Evolutionary conservation across 257 asterid genomes (phyloP).

Genomic region (Solanum okadae): DNA sequence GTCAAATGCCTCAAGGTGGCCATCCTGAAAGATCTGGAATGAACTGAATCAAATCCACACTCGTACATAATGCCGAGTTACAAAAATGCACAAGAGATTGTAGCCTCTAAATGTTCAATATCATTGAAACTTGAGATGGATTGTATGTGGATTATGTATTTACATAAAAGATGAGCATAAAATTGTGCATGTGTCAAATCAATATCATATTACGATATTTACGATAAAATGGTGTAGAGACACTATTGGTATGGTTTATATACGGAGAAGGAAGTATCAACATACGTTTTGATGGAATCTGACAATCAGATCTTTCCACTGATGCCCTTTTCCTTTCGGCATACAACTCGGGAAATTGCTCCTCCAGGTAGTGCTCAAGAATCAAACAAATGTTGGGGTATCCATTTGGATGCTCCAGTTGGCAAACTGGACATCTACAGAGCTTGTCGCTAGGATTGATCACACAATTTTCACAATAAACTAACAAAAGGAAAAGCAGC

Average conservation of each 20-base stretch:
- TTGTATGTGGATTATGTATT: neutral
- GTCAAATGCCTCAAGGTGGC: neutral
- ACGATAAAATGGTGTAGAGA: neutral
- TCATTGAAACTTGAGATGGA: neutral
- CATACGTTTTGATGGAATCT: constrained; percentile 32
- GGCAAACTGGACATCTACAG: constrained; percentile 52
- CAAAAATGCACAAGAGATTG: neutral
- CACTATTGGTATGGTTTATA: neutral
- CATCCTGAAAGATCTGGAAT: neutral
- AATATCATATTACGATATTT: neutral
- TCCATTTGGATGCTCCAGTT: constrained; percentile 50
- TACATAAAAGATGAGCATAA: neutral
- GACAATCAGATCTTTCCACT: neutral
- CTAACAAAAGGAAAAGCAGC: constrained; percentile 28
- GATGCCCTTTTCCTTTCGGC: constrained; percentile 31
- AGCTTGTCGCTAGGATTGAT: constrained; percentile 19
- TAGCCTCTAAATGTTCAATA: neutral
- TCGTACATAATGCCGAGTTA: neutral
- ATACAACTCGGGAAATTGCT: constrained; percentile 39
- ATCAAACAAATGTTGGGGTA: constrained; percentile 51
- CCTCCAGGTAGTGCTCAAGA: constrained; percentile 56
- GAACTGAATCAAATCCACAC: neutral
- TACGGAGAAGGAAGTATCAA: constrained; percentile 2
- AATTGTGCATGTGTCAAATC: neutral
- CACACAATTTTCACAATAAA: constrained; percentile 56